Percentiles rank a stretch among this genome's conserved stretches.
phyloP scores from a whole-genome alignment of 345 rosid genomes.

The Trapa bicornis region DNA sequence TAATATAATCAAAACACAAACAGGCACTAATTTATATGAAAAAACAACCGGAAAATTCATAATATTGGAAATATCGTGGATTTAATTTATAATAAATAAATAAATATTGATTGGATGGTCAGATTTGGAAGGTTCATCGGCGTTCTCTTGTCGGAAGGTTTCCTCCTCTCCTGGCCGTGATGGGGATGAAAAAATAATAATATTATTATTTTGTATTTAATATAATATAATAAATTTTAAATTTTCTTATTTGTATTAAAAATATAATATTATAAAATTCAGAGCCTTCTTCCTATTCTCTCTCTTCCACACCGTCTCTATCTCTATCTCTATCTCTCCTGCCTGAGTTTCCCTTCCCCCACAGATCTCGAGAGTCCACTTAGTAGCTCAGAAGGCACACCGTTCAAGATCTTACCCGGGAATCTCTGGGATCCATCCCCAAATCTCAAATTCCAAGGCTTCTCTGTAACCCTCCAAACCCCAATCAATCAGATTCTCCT shows the following conservation, averaged over 20 bases:
- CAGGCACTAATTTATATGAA: too few species aligned
- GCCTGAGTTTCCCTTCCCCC: not conserved
- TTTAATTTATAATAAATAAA: too few species aligned
- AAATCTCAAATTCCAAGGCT: not conserved
- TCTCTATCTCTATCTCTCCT: not conserved
- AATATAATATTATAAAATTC: not conserved
- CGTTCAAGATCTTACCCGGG: not conserved
- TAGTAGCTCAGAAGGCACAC: not conserved
- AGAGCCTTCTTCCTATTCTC: not conserved
- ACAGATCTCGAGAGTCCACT: not conserved
- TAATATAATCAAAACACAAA: too few species aligned
- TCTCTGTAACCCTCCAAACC: not conserved
- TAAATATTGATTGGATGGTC: not conserved
- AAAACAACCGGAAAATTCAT: too few species aligned
- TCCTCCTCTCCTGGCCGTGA: not conserved
- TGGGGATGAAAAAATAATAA: not conserved
- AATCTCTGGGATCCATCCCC: not conserved
- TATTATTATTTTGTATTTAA: too few species aligned
- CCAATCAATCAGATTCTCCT: not conserved
- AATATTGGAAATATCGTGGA: too few species aligned
- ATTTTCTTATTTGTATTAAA: not conserved
- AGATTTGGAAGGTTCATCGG: not conserved
- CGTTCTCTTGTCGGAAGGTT: not conserved
- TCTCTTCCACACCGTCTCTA: not conserved
- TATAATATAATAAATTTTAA: not conserved